Evolutionary conservation across 306 rosid genomes (phyloP).

Genomic region (Rosa lucieae): DNA sequence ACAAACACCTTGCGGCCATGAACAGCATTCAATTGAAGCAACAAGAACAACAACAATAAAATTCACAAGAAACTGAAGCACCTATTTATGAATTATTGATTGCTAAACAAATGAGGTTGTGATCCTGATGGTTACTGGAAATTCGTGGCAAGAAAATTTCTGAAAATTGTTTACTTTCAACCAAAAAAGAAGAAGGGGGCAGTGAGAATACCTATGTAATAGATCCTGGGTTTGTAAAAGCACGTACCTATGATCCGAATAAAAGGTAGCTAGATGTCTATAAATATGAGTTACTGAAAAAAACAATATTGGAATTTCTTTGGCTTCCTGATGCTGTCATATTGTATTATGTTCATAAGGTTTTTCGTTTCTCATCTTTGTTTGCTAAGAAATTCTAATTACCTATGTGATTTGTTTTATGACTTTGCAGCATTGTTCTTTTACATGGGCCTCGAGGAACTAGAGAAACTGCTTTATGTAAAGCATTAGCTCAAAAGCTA

Average conservation of each 20-base stretch:
- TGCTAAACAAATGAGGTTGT: not conserved
- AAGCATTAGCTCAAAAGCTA: slow-evolving; percentile 94
- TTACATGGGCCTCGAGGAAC: slow-evolving; percentile 98
- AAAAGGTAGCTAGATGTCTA: slow-evolving; percentile 36
- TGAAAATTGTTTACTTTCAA: not conserved
- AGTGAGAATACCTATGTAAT: slow-evolving; percentile 77
- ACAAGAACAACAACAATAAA: not conserved
- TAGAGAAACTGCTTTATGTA: slow-evolving; percentile 91
- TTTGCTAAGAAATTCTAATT: not conserved
- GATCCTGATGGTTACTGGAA: not conserved
- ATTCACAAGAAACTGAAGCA: not conserved
- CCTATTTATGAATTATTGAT: not conserved
- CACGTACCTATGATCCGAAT: slow-evolving; percentile 77
- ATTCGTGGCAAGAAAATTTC: not conserved
- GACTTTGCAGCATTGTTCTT: slow-evolving; percentile 65
- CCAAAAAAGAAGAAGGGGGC: too few relatives aligned
- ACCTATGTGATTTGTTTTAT: slow-evolving; percentile 21
- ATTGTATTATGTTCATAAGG: too few relatives aligned
- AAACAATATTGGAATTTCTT: too few relatives aligned
- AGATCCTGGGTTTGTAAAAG: slow-evolving; percentile 90
- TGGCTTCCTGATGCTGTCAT: too few relatives aligned
- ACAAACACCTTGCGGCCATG: slow-evolving; percentile 3
- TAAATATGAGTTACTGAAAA: slow-evolving; percentile 17
- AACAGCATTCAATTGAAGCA: not conserved
- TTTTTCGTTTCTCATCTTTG: not conserved